Conservation (phyloP, 192 early-diverging fungal genomes). For the Coemansia sp. region DNA sequence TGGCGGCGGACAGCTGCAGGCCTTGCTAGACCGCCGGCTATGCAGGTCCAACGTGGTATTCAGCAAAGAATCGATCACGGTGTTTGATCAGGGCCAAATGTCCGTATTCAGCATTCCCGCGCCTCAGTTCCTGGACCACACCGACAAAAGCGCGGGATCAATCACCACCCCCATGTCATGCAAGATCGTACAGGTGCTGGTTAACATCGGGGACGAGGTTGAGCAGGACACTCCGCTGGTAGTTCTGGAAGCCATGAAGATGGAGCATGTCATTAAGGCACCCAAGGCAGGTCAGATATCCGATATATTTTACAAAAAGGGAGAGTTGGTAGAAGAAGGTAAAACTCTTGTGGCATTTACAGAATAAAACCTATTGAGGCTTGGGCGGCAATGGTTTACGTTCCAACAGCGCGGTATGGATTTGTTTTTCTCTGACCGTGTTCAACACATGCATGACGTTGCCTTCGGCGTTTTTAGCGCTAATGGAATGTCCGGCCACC, state of each 20-base stretch:
- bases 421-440: too few relatives aligned
- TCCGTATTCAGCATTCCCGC: conserved; percentile 55
- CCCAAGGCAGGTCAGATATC: conserved; percentile 70
- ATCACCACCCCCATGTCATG: conserved; percentile 96
- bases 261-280: conserved; percentile 93
- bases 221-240: conserved; percentile 77
- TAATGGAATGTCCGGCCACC: conserved; percentile 43
- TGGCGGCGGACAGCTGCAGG: conserved; percentile 56
- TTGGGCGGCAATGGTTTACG: too few relatives aligned
- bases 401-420: too few relatives aligned
- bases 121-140: conserved; percentile 57
- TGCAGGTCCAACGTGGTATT: conserved; percentile 65
- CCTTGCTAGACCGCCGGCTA: conserved; percentile 60
- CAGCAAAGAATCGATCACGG: conserved; percentile 57
- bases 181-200: conserved; percentile 85
- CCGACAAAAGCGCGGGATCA: conserved; percentile 55
- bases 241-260: conserved; percentile 98
- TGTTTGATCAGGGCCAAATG: conserved; percentile 59
- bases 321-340: conserved; percentile 85
- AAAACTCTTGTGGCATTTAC: conserved; percentile 76
- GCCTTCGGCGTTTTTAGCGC: conserved; percentile 13
- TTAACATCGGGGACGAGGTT: conserved; percentile 73
- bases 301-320: conserved; percentile 75
- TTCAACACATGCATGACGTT: neutral
- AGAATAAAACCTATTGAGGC: conserved; percentile 20